Base-by-base conservation (phyloP, 768 basidiomycete species). In the Clitopilus passeckerianus region DNA sequence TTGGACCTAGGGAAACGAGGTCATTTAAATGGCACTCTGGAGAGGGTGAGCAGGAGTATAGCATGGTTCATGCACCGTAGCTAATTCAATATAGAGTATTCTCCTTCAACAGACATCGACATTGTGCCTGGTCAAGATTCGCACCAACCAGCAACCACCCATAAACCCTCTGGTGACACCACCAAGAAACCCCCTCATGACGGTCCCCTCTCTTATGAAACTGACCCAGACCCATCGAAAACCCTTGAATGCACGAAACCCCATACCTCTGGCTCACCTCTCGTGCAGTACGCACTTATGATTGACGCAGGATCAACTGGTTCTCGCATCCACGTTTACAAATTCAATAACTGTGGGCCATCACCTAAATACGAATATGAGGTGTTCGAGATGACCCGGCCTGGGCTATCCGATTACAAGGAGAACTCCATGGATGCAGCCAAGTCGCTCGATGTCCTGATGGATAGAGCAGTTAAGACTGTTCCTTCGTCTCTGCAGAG, bases 231-330 rank as follows among this genome's bases (percentile, higher is more conserved):
- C 73, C 88, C 84, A 0, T 71, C 81, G 34, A 82, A 81, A 61
- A 95, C 93, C 0, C 83, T 86, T 0, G 75, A 86, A 74, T 98
- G 95, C 75, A 80, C 80, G 0, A 58, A 71, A 0, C 83, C 93
- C 0, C 72, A 85, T 70, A 73, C 72, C 14, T 64, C 80, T 1
- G 66, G 72, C 56, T 67, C 77, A 54, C 80, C 82, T 0, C 77
- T 96, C 59, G 89, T 96, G 12, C 93, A 94, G 70, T 99, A 91
- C 72, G 95, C 93, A 0, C 83, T 98, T 67, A 97, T 98, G 87
- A 91, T 98, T 75, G 97, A 99, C 72, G 96, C 97, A 0, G 97
- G 97, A 22, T 98, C 95, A 16, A 97, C 95, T 0, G 97, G 96
- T 18, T 97, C 95, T 0, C 86, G 97, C 16, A 95, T 98, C 67